Evolutionary conservation across 345 rosid species (phyloP), one percentile per base, ranked within the genome.

Genomic region (Adansonia digitata): DNA sequence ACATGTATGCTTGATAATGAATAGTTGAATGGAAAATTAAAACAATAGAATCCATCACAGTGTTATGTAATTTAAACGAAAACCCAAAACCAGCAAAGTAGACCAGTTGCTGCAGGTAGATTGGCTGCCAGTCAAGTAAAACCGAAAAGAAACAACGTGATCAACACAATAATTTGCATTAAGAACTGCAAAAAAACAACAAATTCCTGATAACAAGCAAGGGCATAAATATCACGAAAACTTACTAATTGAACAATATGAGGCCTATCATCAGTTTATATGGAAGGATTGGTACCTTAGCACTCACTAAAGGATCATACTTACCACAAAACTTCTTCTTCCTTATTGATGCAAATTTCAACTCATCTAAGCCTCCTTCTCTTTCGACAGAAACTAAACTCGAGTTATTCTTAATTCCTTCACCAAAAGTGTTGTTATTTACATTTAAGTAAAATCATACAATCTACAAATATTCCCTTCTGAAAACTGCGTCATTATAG

Each of bases 401-500:
- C 10, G 24, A 65, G 52, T 22, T 71, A 27, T 57, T 37, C 53
- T 60, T 49, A 34, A 20, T 56, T 71, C 43, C 74, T 71, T 77
- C 79, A 68, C 69, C 75, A 11, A 77, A 27, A 24, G 70, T 56
- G 76, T 78, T 43, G 59, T 72, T 79, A 84, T 84, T 75, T 82
- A 85, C 89, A 85, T 70, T 35, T 81, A 55, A 64, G 57, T 49
- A 73, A 53, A 70, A 74, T 63, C 24, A 72, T 76, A 73, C 80
- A 79, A 80, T 78, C 79, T 77, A 79, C 82, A 80, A 42, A 63
- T 26, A 66, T 77, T 82, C 56, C 56, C 69, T 76, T 68, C 51
- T 78, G 81, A 79, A 72, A 74, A 73, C 45, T n/a, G 72, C 79
- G 61, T 73, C 52, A 61, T 37, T 57, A 57, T 61, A 63, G 63